phyloP scores from a whole-genome alignment of 768 basidiomycete genomes.

The Collybia nuda region DNA sequence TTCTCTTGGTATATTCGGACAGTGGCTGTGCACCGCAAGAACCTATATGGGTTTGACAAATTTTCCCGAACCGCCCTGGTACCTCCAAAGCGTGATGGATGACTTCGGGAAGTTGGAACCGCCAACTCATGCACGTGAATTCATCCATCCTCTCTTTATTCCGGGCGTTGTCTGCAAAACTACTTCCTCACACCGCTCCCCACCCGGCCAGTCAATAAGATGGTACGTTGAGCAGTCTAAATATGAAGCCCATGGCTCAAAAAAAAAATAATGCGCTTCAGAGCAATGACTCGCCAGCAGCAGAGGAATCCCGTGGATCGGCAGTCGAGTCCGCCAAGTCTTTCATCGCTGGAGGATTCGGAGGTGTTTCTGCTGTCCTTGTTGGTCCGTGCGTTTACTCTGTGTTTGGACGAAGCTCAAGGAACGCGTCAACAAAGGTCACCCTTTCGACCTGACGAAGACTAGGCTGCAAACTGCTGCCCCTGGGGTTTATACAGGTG shows the following conservation, averaged over 20 bases:
- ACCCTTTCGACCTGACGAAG: constrained; percentile 97
- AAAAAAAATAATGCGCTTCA: constrained; percentile 9
- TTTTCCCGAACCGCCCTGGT: too few species aligned
- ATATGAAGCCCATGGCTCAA: background rate
- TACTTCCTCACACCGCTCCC: background rate
- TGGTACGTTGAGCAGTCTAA: too few species aligned
- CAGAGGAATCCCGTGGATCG: constrained; percentile 36
- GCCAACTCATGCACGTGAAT: background rate
- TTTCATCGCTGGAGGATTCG: constrained; percentile 92
- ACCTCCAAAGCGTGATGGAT: background rate
- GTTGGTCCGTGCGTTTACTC: constrained; percentile 63
- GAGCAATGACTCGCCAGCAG: constrained; percentile 35
- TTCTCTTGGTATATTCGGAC: background rate
- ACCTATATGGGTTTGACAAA: too few species aligned
- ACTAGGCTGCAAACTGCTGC: constrained; percentile 93
- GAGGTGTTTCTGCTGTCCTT: constrained; percentile 83
- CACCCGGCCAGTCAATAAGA: background rate
- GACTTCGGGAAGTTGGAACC: background rate
- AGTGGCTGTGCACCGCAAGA: too few species aligned
- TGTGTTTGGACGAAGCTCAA: background rate
- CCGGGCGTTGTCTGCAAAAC: background rate
- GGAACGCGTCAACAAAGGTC: constrained; percentile 50
- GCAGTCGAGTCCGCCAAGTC: constrained; percentile 64
- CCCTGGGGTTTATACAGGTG: constrained; percentile 87
- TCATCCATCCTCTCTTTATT: too few species aligned